A percentile compares a stretch with the other conserved stretches of the same genome.
phyloP scores from a whole-genome alignment of 441 rosid species.

The Syzygium syzygioides region DNA sequence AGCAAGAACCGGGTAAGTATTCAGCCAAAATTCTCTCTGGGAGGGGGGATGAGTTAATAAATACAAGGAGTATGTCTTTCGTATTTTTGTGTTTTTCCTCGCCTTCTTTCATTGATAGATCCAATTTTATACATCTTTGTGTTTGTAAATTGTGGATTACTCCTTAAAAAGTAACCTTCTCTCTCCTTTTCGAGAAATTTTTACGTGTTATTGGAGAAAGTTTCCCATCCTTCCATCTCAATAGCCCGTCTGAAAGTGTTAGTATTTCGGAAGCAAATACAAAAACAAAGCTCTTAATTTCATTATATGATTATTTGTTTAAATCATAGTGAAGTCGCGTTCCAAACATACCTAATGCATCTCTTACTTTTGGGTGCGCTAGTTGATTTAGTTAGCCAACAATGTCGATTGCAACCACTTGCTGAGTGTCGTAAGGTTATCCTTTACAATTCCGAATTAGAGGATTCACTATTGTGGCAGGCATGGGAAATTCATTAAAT shows the following conservation, averaged over 20 bases:
- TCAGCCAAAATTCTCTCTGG: neutral
- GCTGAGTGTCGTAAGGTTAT: neutral
- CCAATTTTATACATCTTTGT: neutral
- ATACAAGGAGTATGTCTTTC: neutral
- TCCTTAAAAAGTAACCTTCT: neutral
- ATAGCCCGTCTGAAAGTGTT: neutral
- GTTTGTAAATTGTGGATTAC: neutral
- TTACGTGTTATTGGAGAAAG: neutral
- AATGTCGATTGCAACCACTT: neutral
- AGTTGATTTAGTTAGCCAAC: neutral
- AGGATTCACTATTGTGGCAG: neutral
- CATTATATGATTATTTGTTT: neutral
- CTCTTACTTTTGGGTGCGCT: neutral
- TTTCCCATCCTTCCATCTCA: neutral
- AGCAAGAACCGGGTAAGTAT: neutral
- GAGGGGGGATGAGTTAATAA: neutral
- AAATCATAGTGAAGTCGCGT: accelerated
- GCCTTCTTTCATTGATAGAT: too few relatives aligned
- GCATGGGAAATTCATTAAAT: neutral
- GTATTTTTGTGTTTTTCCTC: too few relatives aligned
- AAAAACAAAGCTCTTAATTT: neutral
- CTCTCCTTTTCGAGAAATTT: neutral
- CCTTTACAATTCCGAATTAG: neutral
- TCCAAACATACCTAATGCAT: neutral
- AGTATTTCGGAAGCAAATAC: neutral